Percentiles rank a stretch among this genome's conserved stretches.
Evolutionary conservation across 352 stramenopile genomes (phyloP).

Genomic region (Phytophthora syringae): DNA sequence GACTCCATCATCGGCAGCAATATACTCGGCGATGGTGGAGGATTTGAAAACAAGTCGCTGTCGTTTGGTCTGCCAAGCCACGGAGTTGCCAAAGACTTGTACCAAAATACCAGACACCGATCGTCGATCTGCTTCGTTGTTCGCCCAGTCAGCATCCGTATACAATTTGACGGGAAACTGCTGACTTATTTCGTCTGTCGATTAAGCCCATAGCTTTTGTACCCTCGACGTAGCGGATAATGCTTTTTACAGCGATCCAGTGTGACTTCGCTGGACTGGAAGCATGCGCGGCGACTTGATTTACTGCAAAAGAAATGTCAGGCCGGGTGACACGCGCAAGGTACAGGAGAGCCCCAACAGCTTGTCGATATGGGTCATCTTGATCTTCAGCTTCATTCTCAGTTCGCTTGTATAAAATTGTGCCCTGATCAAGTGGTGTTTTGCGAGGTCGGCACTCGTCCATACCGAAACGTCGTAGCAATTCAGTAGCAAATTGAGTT

Average conservation of each 20-base stretch:
- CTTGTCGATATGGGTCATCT: slow-evolving; percentile 10
- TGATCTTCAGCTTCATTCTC: not conserved
- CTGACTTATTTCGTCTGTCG: not conserved
- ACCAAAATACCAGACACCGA: not conserved
- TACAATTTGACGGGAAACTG: slow-evolving; percentile 1
- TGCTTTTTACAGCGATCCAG: slow-evolving; percentile 3
- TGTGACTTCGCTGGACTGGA: too few relatives aligned
- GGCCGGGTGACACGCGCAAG: slow-evolving; percentile 4
- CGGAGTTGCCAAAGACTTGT: not conserved
- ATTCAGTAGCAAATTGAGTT: not conserved
- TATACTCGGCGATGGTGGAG: slow-evolving; percentile 11
- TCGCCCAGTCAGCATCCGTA: slow-evolving; percentile 9
- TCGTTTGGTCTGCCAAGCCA: slow-evolving; percentile 11
- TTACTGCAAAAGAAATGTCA: slow-evolving; percentile 10
- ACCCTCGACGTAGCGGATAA: slow-evolving; percentile 10
- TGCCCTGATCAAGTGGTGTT: not conserved
- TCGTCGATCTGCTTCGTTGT: slow-evolving; percentile 5
- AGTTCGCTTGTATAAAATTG: not conserved
- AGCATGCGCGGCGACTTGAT: slow-evolving; percentile 7
- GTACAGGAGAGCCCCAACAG: slow-evolving; percentile 6
- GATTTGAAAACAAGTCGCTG: slow-evolving; percentile 19
- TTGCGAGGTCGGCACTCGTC: not conserved
- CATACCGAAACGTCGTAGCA: slow-evolving; percentile 7
- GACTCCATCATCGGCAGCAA: not conserved
- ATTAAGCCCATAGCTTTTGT: slow-evolving; percentile 2